phyloP scores from a whole-genome alignment of 2,329 filamentous ascomycete species.

The Alternaria gansuensis region DNA sequence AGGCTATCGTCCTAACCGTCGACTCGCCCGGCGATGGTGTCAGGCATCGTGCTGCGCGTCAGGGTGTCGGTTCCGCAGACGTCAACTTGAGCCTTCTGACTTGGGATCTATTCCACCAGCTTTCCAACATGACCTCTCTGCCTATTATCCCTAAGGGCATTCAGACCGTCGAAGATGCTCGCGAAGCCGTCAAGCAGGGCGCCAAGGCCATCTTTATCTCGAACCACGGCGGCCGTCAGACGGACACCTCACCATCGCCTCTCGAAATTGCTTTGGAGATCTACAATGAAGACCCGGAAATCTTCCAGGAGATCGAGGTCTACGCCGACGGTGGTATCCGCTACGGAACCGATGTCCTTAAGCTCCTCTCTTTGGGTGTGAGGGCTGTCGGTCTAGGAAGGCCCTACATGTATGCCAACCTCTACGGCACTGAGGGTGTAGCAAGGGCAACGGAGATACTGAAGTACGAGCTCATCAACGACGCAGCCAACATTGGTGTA shows the following conservation, averaged over 20 bases:
- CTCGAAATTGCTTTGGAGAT: constrained; percentile 81
- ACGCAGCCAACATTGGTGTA: constrained; percentile 49
- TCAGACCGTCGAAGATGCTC: constrained; percentile 53
- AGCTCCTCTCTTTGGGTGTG: constrained; percentile 52
- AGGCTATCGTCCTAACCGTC: constrained; percentile 55
- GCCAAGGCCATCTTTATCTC: constrained; percentile 54
- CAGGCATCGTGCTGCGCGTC: constrained; percentile 49
- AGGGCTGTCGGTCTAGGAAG: constrained; percentile 58
- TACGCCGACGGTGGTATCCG: constrained; percentile 55
- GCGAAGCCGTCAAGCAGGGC: constrained; percentile 49
- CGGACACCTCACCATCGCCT: constrained; percentile 67
- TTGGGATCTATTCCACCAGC: constrained; percentile 48
- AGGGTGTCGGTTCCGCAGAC: constrained; percentile 44
- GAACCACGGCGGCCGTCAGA: constrained; percentile 55
- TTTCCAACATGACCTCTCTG: constrained; percentile 50
- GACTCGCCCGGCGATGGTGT: constrained; percentile 54
- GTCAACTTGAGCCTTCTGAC: constrained; percentile 45
- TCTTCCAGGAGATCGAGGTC: constrained; percentile 54
- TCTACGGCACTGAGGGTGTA: constrained; percentile 69
- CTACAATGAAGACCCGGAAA: constrained; percentile 62
- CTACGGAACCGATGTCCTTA: constrained; percentile 53
- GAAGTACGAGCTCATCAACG: constrained; percentile 59
- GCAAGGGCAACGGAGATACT: constrained; percentile 63
- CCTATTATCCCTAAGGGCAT: constrained; percentile 55
- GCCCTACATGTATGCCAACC: constrained; percentile 62